Evolutionary conservation across 1,139 yeast genomes (phyloP).

Genomic region (Protomyces lactucae-debilis): DNA sequence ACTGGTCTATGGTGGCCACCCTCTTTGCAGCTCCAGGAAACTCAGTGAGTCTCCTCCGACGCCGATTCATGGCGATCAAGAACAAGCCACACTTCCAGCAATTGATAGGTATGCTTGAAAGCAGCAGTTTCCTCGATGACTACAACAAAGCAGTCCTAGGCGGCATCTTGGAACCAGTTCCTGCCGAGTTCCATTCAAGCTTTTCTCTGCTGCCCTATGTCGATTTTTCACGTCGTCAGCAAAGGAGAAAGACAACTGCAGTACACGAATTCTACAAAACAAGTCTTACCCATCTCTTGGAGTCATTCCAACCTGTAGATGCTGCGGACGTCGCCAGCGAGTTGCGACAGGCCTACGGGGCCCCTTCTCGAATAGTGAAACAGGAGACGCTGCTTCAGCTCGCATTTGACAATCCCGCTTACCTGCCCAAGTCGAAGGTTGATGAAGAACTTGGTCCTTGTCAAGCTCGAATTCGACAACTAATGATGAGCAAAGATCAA

Average conservation of each 20-base stretch:
- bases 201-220: neutral
- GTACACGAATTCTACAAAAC: neutral
- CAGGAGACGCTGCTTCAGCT: neutral
- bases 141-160: constrained; percentile 13
- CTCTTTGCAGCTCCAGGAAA: neutral
- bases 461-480: neutral
- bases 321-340: neutral
- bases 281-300: neutral
- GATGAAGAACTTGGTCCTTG: neutral
- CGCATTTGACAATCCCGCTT: neutral
- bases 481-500: neutral
- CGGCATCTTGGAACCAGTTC: constrained; percentile 1
- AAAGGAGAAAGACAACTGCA: neutral
- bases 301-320: neutral
- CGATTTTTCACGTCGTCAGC: constrained; percentile 3
- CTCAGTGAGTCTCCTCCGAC: neutral
- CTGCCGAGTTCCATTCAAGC: neutral
- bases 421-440: neutral
- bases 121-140: neutral
- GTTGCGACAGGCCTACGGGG: neutral
- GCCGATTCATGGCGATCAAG: constrained; percentile 2
- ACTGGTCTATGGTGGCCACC: neutral
- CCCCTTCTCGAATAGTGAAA: neutral
- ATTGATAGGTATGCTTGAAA: neutral
- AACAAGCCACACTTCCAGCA: neutral